Percentiles rank a stretch among this genome's conserved stretches.
These are phyloP conservation scores for Cordyceps tenuipes DNA, from an alignment of 2,329 filamentous ascomycete genomes.

Conservation along the genomic window DNA sequence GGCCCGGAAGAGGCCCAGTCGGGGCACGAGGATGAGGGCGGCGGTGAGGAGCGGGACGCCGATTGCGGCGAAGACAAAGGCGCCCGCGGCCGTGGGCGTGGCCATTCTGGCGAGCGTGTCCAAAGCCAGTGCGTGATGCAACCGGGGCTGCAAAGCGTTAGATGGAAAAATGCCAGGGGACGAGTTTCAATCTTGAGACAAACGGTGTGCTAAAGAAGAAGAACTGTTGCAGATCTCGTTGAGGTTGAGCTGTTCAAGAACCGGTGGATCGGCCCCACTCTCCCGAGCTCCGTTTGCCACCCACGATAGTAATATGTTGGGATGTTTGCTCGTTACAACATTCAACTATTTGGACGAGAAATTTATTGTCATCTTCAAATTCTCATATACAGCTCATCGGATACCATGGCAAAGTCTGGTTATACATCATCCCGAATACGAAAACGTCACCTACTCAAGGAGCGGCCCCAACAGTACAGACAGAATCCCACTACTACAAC, in stretches of 20 bases:
- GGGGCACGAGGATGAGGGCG: conserved; percentile 5
- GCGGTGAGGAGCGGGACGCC: conserved; percentile 7
- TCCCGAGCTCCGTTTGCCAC: neutral
- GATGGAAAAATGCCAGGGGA: neutral
- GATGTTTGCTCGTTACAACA: neutral
- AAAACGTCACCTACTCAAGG: neutral
- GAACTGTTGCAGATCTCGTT: neutral
- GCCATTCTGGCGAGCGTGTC: neutral
- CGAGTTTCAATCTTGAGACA: neutral
- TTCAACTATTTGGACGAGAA: neutral
- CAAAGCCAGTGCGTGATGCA: neutral
- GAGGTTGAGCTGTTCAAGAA: conserved; percentile 1
- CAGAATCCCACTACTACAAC: neutral
- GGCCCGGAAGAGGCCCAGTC: neutral
- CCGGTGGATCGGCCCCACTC: conserved; percentile 10
- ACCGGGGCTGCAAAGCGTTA: neutral
- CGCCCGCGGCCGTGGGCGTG: conserved; percentile 4
- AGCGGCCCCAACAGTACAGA: neutral
- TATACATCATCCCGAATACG: neutral
- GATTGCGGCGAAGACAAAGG: neutral
- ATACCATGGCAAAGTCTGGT: neutral
- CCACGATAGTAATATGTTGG: neutral
- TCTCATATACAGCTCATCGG: neutral
- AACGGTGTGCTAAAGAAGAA: too few relatives aligned
- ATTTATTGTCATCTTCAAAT: neutral